Conservation (phyloP, 768 basidiomycete genomes). For the Lentinula detonsa region DNA sequence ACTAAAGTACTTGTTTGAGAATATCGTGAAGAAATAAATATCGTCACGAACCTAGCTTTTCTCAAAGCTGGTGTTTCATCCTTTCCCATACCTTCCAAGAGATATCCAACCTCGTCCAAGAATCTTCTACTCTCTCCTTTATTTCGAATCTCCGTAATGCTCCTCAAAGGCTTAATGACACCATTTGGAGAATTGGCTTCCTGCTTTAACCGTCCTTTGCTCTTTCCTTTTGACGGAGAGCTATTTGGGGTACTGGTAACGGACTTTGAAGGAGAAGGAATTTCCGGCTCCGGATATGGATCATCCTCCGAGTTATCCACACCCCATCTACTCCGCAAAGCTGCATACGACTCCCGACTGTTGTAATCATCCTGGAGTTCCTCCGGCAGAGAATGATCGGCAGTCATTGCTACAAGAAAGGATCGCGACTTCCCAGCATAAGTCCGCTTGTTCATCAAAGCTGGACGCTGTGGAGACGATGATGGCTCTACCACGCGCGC, state of each 20-base stretch:
- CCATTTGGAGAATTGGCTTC: slow-evolving; percentile 30
- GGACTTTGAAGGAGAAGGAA: slow-evolving; percentile 25
- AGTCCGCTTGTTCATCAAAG: slow-evolving; percentile 43
- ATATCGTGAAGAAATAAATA: background rate
- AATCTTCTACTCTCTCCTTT: slow-evolving; percentile 79
- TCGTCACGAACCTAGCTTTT: slow-evolving; percentile 52
- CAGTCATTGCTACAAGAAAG: slow-evolving; percentile 62
- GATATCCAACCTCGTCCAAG: slow-evolving; percentile 78
- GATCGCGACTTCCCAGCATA: slow-evolving; percentile 79
- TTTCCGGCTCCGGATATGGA: slow-evolving; percentile 28
- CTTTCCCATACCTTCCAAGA: slow-evolving; percentile 71
- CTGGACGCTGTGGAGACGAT: slow-evolving; percentile 17
- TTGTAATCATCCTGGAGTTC: slow-evolving; percentile 44
- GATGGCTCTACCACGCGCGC: slow-evolving; percentile 8
- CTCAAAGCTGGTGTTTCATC: slow-evolving; percentile 48
- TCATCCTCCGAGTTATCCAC: slow-evolving; percentile 78
- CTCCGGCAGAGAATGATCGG: slow-evolving; percentile 15
- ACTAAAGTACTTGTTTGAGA: slow-evolving; percentile 27
- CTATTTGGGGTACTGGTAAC: slow-evolving; percentile 24
- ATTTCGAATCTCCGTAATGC: slow-evolving; percentile 73
- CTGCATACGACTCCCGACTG: slow-evolving; percentile 67
- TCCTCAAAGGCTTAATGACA: slow-evolving; percentile 72
- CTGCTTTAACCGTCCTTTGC: slow-evolving; percentile 21
- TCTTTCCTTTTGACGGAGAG: slow-evolving; percentile 34
- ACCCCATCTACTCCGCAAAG: slow-evolving; percentile 73